Conservation (phyloP, 805 yeast genomes). For the Wickerhamomyces rabaulensis region DNA sequence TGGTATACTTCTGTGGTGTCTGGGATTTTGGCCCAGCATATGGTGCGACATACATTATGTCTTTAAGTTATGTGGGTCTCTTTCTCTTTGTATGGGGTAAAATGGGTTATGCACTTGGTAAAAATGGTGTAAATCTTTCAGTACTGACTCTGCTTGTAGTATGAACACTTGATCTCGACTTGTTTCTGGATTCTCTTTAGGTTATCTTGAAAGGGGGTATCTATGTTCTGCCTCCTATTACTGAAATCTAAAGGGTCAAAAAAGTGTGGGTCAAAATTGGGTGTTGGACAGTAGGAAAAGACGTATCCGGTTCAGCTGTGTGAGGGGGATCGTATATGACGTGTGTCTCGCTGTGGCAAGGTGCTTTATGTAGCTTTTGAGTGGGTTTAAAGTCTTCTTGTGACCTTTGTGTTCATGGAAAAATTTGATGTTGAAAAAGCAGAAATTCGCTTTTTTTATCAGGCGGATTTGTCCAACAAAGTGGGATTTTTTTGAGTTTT, state of each 20-base stretch:
- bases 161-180: neutral
- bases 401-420: neutral
- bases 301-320: neutral
- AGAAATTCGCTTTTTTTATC: neutral
- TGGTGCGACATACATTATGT: conserved; percentile 22
- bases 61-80: neutral
- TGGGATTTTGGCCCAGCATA: conserved; percentile 9
- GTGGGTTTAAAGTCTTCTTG: neutral
- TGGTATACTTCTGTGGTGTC: conserved; percentile 27
- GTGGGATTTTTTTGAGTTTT: neutral
- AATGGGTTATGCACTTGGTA: neutral
- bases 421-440: neutral
- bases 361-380: neutral
- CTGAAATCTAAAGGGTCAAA: neutral
- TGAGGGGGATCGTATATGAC: neutral
- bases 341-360: neutral
- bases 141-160: neutral
- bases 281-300: neutral
- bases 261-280: neutral
- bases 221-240: neutral
- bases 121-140: neutral
- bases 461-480: neutral
- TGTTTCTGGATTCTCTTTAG: neutral
- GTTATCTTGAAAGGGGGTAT: neutral
- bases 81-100: neutral